These are phyloP conservation scores for Acanthamoeba triangularis DNA, from an alignment of 208 protist species.

Conservation along the genomic window DNA sequence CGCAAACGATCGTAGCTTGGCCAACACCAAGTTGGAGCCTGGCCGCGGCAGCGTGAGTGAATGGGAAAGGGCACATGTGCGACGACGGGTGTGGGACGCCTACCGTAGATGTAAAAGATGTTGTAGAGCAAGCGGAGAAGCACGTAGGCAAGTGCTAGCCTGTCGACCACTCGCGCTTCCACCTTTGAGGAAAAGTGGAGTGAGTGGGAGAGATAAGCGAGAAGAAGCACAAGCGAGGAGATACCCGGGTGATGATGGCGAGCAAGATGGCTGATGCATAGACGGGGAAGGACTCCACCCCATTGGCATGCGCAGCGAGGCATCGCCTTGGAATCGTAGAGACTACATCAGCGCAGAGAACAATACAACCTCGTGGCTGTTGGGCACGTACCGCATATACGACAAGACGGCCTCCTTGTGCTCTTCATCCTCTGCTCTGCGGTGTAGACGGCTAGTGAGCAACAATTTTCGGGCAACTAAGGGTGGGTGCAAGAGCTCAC, in stretches of 20 bases:
- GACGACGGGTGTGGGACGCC: not conserved
- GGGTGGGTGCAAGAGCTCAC: not conserved
- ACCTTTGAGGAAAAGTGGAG: not conserved
- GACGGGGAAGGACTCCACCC: conserved; percentile 9
- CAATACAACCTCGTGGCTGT: not conserved
- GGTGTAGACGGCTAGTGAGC: not conserved
- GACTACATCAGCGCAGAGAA: not conserved
- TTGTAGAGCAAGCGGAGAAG: not conserved
- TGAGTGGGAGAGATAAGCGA: not conserved
- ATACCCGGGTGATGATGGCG: conserved; percentile 6
- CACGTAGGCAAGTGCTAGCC: not conserved
- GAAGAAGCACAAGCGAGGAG: not conserved
- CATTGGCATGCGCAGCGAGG: conserved; percentile 35
- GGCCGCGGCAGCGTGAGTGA: too few relatives aligned
- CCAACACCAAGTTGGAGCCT: not conserved
- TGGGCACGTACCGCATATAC: conserved; percentile 17
- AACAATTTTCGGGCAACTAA: not conserved
- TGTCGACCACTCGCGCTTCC: not conserved
- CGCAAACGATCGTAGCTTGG: not conserved
- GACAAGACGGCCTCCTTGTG: conserved; percentile 8
- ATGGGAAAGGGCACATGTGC: not conserved
- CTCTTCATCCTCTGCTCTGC: conserved; percentile 31
- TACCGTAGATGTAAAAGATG: conserved; percentile 40
- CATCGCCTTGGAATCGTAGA: not conserved
- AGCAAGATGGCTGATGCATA: not conserved